Percentiles rank a stretch among this genome's conserved stretches.
phyloP scores from a whole-genome alignment of 345 rosid species.

The Linum usitatissimum region DNA sequence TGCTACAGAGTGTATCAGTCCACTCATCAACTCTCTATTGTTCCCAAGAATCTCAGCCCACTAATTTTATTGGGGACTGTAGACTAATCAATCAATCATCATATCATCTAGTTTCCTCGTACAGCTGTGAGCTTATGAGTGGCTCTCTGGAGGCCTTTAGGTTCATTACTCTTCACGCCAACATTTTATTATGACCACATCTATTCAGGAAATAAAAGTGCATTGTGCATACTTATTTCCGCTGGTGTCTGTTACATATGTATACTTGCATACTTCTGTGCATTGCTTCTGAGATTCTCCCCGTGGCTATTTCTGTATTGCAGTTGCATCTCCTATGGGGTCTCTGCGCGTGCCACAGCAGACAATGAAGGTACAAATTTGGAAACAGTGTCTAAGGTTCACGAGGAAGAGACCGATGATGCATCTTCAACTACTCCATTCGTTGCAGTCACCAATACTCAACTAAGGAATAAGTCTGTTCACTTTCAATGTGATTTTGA shows the following conservation, averaged over 20 bases:
- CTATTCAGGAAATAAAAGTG: not conserved
- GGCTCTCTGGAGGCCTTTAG: too few relatives aligned
- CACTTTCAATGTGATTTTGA: slow-evolving; percentile 43
- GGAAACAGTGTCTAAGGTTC: slow-evolving; percentile 19
- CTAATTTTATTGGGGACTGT: too few relatives aligned
- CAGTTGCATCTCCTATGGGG: slow-evolving; percentile 43
- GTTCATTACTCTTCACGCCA: too few relatives aligned
- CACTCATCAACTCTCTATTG: too few relatives aligned
- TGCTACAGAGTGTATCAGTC: too few relatives aligned
- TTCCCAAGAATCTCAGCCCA: too few relatives aligned
- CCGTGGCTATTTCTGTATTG: slow-evolving; percentile 12
- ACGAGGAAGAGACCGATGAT: slow-evolving; percentile 9
- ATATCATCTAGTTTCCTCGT: too few relatives aligned
- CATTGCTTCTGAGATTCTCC: not conserved
- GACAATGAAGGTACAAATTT: slow-evolving; percentile 27
- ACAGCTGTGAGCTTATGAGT: too few relatives aligned
- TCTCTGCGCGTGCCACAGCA: slow-evolving; percentile 28
- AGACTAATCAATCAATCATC: too few relatives aligned
- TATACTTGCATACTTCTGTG: not conserved
- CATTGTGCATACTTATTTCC: not conserved
- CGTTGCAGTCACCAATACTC: slow-evolving; percentile 24
- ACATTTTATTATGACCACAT: not conserved
- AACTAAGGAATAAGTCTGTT: slow-evolving; percentile 40
- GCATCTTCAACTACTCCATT: slow-evolving; percentile 17
- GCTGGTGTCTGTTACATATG: not conserved